These are phyloP conservation scores for Neobulgaria alba DNA, from an alignment of 2,329 filamentous ascomycete species.

Conservation along the genomic window DNA sequence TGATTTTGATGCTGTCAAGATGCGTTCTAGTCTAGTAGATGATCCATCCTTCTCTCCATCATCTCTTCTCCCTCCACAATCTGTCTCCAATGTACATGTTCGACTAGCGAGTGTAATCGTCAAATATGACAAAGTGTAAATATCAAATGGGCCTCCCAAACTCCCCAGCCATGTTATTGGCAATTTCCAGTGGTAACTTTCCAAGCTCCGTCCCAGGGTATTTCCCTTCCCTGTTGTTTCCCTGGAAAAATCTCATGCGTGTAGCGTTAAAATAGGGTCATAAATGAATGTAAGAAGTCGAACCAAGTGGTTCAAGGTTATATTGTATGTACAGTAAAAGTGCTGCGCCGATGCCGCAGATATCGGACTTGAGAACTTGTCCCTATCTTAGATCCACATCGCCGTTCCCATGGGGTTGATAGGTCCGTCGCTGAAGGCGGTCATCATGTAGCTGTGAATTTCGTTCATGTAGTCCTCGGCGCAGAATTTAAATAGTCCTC, in stretches of 20 bases:
- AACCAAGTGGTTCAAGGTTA: constrained; percentile 13
- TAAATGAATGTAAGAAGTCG: constrained; percentile 23
- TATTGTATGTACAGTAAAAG: constrained; percentile 21
- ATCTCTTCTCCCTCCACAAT: no score
- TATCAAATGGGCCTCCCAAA: constrained; percentile 4
- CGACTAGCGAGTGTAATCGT: constrained; percentile 13
- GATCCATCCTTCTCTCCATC: no score
- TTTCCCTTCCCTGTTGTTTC: constrained; percentile 16
- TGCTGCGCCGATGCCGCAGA: constrained; percentile 3
- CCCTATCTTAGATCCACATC: constrained; percentile 26
- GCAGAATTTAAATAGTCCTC: constrained; percentile 63
- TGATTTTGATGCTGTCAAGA: background rate
- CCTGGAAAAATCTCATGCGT: constrained; percentile 10
- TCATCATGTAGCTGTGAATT: constrained; percentile 53
- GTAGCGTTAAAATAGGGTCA: constrained; percentile 11
- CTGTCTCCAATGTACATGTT: background rate
- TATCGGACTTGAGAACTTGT: constrained; percentile 14
- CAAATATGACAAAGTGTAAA: constrained; percentile 12
- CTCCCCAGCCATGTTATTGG: constrained; percentile 1
- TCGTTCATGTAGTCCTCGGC: constrained; percentile 80
- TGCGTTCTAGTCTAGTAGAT: no score
- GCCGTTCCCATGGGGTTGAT: constrained; percentile 16
- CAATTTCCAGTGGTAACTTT: constrained; percentile 1
- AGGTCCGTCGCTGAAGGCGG: constrained; percentile 19
- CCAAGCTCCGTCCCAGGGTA: constrained; percentile 4